A percentile compares a stretch with the other conserved stretches of the same genome.
These are phyloP conservation scores for Myochromella boudieri DNA, from an alignment of 768 basidiomycete genomes.

Conservation along the genomic window DNA sequence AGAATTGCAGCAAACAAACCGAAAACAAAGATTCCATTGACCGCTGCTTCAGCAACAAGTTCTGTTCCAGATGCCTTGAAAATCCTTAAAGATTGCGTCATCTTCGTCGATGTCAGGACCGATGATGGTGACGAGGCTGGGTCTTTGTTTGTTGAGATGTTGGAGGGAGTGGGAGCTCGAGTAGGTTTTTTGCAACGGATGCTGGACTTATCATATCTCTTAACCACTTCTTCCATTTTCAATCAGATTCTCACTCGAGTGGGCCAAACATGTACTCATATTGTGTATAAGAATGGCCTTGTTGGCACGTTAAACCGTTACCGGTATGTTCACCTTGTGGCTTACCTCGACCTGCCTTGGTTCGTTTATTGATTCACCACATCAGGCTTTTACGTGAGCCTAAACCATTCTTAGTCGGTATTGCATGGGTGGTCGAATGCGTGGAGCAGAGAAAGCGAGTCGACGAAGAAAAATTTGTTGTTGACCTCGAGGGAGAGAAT, in stretches of 20 bases:
- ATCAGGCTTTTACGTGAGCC: slow-evolving; percentile 62
- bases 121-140: slow-evolving; percentile 84
- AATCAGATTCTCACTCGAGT: slow-evolving; percentile 63
- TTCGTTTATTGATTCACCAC: background rate
- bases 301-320: slow-evolving; percentile 74
- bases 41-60: slow-evolving; percentile 20
- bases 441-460: slow-evolving; percentile 64
- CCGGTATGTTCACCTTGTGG: slow-evolving; percentile 40
- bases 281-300: slow-evolving; percentile 82
- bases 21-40: slow-evolving; percentile 22
- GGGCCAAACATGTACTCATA: slow-evolving; percentile 76
- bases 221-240: background rate
- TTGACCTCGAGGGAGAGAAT: slow-evolving; percentile 62
- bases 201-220: background rate
- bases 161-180: slow-evolving; percentile 76
- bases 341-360: background rate
- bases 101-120: slow-evolving; percentile 87
- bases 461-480: slow-evolving; percentile 63
- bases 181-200: slow-evolving; percentile 33
- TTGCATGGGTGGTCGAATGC: slow-evolving; percentile 89
- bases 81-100: slow-evolving; percentile 69
- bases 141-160: slow-evolving; percentile 79
- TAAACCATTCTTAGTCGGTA: slow-evolving; percentile 74
- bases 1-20: slow-evolving; percentile 11
- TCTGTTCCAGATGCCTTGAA: slow-evolving; percentile 38